Percentiles rank a stretch among this genome's conserved stretches.
Evolutionary conservation across 2,329 filamentous ascomycete genomes (phyloP).

Genomic region (Arthrinium phaeospermum): DNA sequence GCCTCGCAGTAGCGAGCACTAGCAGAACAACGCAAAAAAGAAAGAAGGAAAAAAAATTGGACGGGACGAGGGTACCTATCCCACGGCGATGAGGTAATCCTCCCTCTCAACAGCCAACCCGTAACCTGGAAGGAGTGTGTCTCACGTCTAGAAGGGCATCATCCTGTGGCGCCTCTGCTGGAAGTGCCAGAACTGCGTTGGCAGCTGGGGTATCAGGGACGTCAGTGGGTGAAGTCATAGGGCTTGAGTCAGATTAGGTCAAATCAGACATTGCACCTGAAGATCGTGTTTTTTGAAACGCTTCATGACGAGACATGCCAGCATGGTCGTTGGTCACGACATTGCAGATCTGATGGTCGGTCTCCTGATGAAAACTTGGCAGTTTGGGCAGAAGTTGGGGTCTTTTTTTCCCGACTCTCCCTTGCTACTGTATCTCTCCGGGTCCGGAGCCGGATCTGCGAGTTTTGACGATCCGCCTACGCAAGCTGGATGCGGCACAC

Average conservation of each 20-base stretch:
- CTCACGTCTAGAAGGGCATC: neutral
- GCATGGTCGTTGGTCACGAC: neutral
- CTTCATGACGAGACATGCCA: constrained; percentile 8
- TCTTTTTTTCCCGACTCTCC: neutral
- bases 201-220: neutral
- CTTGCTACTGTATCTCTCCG: neutral
- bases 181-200: neutral
- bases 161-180: neutral
- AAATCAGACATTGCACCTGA: neutral
- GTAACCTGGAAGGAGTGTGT: neutral
- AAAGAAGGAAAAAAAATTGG: neutral
- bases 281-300: neutral
- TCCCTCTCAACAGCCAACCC: neutral
- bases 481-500: neutral
- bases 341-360: neutral
- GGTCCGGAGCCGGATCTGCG: constrained; percentile 3
- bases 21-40: neutral
- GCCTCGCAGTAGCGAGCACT: neutral
- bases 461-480: neutral
- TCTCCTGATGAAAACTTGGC: neutral
- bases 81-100: constrained; percentile 6
- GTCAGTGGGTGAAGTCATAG: constrained; percentile 4
- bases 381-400: too few relatives aligned
- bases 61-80: neutral
- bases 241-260: neutral